phyloP scores from a whole-genome alignment of 345 rosid genomes.

The Carallia brachiata region DNA sequence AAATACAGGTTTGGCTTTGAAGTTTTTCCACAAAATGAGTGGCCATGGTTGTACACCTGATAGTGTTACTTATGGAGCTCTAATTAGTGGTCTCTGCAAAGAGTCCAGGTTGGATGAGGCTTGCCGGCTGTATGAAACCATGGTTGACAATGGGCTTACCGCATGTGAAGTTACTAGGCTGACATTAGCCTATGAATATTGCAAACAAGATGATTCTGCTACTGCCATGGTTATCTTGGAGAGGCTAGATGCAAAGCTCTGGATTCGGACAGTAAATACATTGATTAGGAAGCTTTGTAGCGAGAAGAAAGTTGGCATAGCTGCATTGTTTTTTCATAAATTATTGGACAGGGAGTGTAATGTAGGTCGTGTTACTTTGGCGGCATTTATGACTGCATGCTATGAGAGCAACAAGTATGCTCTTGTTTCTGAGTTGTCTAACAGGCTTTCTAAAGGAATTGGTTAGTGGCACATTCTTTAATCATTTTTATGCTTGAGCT shows the following conservation, averaged over 20 bases:
- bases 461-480: conserved; percentile 28
- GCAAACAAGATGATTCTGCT: conserved; percentile 75
- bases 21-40: conserved; percentile 57
- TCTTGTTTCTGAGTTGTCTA: conserved; percentile 64
- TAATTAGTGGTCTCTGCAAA: conserved; percentile 83
- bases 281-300: conserved; percentile 80
- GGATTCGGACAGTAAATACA: conserved; percentile 76
- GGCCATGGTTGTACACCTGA: conserved; percentile 62
- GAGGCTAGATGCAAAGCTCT: conserved; percentile 66
- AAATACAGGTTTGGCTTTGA: conserved; percentile 44
- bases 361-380: conserved; percentile 57
- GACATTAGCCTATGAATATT: conserved; percentile 79
- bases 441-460: conserved; percentile 52
- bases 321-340: conserved; percentile 72
- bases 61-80: conserved; percentile 71
- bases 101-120: conserved; percentile 75
- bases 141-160: conserved; percentile 69
- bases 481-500: too few species aligned
- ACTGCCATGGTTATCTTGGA: conserved; percentile 75
- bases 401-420: conserved; percentile 69
- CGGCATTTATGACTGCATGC: conserved; percentile 77
- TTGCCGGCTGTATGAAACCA: conserved; percentile 54
- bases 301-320: conserved; percentile 79
- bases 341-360: conserved; percentile 51
- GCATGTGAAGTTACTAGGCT: conserved; percentile 82